Evolutionary conservation across 768 basidiomycete species (phyloP), one percentile per base, ranked within the genome.

Genomic region (Suillus subluteus): DNA sequence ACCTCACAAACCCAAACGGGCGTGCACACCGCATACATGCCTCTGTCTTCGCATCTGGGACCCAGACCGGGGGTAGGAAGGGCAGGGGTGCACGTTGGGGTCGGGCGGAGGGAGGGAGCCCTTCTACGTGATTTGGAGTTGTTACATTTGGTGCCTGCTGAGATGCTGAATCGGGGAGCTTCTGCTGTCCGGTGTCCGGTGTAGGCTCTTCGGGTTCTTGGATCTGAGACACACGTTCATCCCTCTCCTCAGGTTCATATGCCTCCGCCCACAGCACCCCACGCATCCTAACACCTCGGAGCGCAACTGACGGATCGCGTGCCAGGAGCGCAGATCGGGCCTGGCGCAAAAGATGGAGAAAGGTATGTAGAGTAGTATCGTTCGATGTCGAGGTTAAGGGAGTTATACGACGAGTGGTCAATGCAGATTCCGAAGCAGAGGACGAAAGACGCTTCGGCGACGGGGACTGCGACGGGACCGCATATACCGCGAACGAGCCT

Each of bases 61-160:
- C 89, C 96, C 96, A 98, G 32, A 97, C 86, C 0, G 96, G 91
- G 6, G 96, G 95, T 1, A 95, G 87, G 81, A 95, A 97, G 76
- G 92, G 74, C 50, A 77, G 38, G 23, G 69, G 67, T 38, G 76
- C 77, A 23, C 76, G 76, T 56, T 70, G 74, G n/a, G 56, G 66
- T 21, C 67, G 70, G n/a, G 59, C n/a, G 4, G 46, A 61, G 1
- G 30, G 9, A 21, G 6, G 41, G 6, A 38, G 37, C 41, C 41
- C 41, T 30, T 61, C 26, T 12, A 32, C 3, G 18, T 3, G 26
- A 5, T 13, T n/a, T 56, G 35, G 11, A 37, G 12, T 12, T 6
- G 32, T n/a, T 7, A 21, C 4, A 11, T 6, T n/a, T n/a, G 55
- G 21, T n/a, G 21, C 3, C 4, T 32, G 18, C 5, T 32, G 54